Base-by-base conservation (phyloP, 2,329 filamentous ascomycete genomes). In the Fusarium newnesense region DNA sequence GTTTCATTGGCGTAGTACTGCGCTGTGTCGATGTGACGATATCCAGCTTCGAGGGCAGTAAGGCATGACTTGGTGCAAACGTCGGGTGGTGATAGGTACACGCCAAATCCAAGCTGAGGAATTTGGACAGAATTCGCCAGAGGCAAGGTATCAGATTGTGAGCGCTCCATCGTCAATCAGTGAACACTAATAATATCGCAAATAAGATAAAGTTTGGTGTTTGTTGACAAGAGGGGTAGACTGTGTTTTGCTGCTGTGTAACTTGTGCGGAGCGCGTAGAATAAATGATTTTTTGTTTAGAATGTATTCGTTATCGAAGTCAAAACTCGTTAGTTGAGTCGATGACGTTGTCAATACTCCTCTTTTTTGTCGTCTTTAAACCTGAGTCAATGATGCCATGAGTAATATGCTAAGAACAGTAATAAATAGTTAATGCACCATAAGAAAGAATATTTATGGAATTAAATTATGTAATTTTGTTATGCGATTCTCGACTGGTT, bases 61-160 rank as follows among this genome's bases (percentile, higher is more conserved):
- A 89, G 82, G 74, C 87, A 90, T 4, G 91, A 91, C 34, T 85
- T 80, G 12, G 87, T 83, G 79, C 89, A 92, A 67, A 85, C 84
- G 34, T 85, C 79, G 40, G 83, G 77, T 2, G 85, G 85, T 4
- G 90, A 90, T 62, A 86, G 85, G 81, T 92, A 94, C 64, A 94
- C 91, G 59, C 92, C 92, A 76, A 94, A 93, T 6, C 92, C 92
- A 9, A 94, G 86, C 53, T 85, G 87, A 18, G 92, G 92, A 28
- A 94, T 92, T 36, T 64, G 53, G 21, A 65, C 26, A 3, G 54
- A 57, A 37, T 78, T 79, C 10, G 73, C 63, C 8, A 82, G 62
- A 2, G 69, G 53, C 24, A 81, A 47, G 0, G 73, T 72, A 5
- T 78, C 70, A 3, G 67, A 58, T 18, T 76, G 64, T 21, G 67